Evolutionary conservation across 2,329 filamentous ascomycete species (phyloP).

Genomic region (Xenosphaeropsis pyriputrescens): DNA sequence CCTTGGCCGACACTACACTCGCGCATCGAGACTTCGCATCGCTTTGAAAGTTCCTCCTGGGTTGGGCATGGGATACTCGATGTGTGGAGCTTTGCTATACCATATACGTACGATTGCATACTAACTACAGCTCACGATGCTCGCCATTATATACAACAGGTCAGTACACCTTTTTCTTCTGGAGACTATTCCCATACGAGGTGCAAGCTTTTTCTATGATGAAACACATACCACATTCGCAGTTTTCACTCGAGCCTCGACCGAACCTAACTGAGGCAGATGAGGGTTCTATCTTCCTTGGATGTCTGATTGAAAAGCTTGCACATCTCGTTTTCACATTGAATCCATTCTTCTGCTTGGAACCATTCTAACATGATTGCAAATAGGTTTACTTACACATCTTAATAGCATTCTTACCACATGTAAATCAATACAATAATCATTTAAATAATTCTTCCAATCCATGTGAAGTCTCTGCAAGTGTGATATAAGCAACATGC

Average conservation of each 20-base stretch:
- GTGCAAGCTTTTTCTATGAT: constrained; percentile 34
- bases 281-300: constrained; percentile 60
- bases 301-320: constrained; percentile 44
- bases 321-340: no score
- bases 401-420: no score
- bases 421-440: no score
- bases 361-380: neutral
- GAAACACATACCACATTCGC: constrained; percentile 69
- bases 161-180: constrained; percentile 4
- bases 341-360: no score
- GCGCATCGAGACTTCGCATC: neutral
- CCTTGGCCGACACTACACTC: neutral
- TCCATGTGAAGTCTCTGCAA: no score
- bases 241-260: constrained; percentile 72
- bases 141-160: constrained; percentile 1
- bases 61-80: no score
- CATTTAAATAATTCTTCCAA: no score
- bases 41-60: neutral
- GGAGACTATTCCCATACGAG: constrained; percentile 1
- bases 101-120: no score
- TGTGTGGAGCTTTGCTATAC: no score
- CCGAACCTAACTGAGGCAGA: constrained; percentile 53
- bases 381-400: neutral
- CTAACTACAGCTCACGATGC: no score
- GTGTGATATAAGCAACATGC: no score